phyloP scores from a whole-genome alignment of 2,329 filamentous ascomycete genomes.

The Clarireedia monteithiana region DNA sequence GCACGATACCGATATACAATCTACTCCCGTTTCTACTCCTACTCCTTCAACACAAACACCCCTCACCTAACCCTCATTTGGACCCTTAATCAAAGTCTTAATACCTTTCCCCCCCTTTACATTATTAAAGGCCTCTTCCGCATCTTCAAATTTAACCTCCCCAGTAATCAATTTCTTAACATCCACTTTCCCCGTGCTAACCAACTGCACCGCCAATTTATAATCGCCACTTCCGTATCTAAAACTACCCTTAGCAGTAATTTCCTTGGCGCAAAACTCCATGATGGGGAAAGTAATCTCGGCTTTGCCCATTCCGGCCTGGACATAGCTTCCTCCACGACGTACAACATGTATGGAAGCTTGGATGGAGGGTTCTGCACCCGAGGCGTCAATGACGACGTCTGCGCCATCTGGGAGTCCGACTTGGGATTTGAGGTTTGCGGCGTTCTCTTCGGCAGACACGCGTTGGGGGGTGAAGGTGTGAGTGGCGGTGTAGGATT shows the following conservation, averaged over 20 bases:
- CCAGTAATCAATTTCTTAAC: constrained; percentile 77
- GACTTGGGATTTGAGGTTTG: constrained; percentile 53
- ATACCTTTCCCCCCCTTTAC: constrained; percentile 77
- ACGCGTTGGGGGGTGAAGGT: constrained; percentile 57
- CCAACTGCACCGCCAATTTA: constrained; percentile 63
- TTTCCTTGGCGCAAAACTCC: constrained; percentile 81
- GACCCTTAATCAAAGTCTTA: constrained; percentile 60
- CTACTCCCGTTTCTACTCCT: background rate
- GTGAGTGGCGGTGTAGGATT: constrained; percentile 63
- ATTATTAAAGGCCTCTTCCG: constrained; percentile 79
- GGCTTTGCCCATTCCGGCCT: constrained; percentile 82
- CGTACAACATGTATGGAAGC: constrained; percentile 63
- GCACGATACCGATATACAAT: background rate
- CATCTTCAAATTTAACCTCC: constrained; percentile 70
- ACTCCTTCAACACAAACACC: background rate
- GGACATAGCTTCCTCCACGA: constrained; percentile 69
- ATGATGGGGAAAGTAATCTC: constrained; percentile 91
- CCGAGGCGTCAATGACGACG: constrained; percentile 72
- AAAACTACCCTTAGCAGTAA: constrained; percentile 82
- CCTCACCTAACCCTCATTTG: constrained; percentile 36
- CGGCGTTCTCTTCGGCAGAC: constrained; percentile 65
- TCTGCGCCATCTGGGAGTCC: constrained; percentile 63
- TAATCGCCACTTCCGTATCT: constrained; percentile 87
- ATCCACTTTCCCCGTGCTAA: constrained; percentile 64
- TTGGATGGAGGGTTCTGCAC: constrained; percentile 73